Conservation (phyloP, 768 basidiomycete genomes). For the Russula dissimulans region DNA sequence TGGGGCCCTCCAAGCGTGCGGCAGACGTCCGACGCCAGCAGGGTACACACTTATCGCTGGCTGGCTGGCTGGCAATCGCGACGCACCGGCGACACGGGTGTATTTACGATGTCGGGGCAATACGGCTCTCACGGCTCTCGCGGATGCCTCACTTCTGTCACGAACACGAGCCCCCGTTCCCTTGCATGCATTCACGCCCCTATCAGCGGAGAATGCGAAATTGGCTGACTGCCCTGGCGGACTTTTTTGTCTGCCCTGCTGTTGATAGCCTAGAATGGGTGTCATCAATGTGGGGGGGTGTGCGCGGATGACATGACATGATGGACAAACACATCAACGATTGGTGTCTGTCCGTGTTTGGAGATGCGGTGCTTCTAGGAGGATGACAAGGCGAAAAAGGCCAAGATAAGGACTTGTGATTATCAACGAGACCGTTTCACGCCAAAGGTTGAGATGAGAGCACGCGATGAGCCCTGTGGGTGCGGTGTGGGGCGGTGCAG, state of each 20-base stretch:
- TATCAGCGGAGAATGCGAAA: constrained; percentile 5
- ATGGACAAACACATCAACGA: no score
- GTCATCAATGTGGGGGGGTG: no score
- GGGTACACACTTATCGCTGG: background rate
- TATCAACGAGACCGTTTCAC: no score
- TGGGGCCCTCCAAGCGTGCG: background rate
- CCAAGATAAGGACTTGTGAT: no score
- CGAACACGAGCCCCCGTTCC: background rate
- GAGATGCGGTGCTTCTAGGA: no score
- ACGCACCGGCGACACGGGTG: background rate
- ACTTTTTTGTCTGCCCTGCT: background rate
- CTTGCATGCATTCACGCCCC: constrained; percentile 1
- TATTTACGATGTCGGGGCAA: background rate
- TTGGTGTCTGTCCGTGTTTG: no score
- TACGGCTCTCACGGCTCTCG: background rate
- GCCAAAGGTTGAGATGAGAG: no score
- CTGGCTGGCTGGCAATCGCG: background rate
- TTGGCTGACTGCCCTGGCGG: background rate
- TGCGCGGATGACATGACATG: no score
- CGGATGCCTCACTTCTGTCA: background rate
- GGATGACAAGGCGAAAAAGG: no score
- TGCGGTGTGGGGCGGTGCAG: background rate
- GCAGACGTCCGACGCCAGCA: background rate
- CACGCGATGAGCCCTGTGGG: background rate
- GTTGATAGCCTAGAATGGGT: no score